Percentiles rank a stretch among this genome's conserved stretches.
These are phyloP conservation scores for Lachancea quebecensis DNA, from an alignment of 805 yeast genomes.

Conservation along the genomic window DNA sequence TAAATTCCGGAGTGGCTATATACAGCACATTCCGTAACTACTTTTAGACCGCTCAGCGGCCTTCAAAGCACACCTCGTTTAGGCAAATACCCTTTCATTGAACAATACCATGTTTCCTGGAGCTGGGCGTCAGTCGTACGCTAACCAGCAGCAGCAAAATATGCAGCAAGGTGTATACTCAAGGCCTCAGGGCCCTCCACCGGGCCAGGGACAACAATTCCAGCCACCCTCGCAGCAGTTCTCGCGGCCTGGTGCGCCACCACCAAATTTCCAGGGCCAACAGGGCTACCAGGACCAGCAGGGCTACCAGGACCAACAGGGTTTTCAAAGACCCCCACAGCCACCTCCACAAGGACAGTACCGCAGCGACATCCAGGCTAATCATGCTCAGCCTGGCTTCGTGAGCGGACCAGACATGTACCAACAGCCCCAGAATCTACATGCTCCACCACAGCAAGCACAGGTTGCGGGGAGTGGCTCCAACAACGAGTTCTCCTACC, in stretches of 20 bases:
- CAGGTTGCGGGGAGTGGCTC: conserved; percentile 16
- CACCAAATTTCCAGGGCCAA: conserved; percentile 10
- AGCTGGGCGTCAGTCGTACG: conserved; percentile 29
- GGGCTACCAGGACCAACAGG: conserved; percentile 1
- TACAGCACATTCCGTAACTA: neutral
- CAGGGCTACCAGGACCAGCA: neutral
- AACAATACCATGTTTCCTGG: conserved; percentile 28
- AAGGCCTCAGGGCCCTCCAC: conserved; percentile 18
- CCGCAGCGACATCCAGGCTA: conserved; percentile 9
- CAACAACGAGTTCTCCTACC: conserved; percentile 32
- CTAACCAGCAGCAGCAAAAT: conserved; percentile 13
- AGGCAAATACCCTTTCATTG: neutral
- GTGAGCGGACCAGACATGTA: conserved; percentile 16
- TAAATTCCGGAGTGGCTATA: too few relatives aligned
- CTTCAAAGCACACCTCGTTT: neutral
- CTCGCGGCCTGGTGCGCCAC: conserved; percentile 17
- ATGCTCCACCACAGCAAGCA: conserved; percentile 20
- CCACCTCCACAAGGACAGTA: conserved; percentile 3
- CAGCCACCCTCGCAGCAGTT: neutral
- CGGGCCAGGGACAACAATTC: conserved; percentile 10
- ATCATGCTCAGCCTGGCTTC: conserved; percentile 11
- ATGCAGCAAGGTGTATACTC: conserved; percentile 7
- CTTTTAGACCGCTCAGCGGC: neutral
- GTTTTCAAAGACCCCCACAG: neutral
- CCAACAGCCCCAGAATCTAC: conserved; percentile 17